Evolutionary conservation across 352 stramenopile genomes (phyloP).

Genomic region (Phytophthora quininea): DNA sequence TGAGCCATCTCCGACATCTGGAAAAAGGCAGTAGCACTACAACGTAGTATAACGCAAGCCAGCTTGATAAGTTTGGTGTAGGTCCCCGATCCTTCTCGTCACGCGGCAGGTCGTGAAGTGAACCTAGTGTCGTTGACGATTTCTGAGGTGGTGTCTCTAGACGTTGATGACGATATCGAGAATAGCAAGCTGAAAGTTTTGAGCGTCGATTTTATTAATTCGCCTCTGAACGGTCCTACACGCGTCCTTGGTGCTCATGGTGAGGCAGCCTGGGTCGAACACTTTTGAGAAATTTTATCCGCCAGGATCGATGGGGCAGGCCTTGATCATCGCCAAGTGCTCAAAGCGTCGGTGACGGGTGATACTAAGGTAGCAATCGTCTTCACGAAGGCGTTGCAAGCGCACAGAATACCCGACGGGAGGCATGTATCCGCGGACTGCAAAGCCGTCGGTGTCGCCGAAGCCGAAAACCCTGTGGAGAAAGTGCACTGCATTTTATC

Average conservation of each 20-base stretch:
- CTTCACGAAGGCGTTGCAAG: constrained; percentile 17
- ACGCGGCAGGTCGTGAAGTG: too few relatives aligned
- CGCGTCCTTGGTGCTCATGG: too few relatives aligned
- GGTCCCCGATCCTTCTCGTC: too few relatives aligned
- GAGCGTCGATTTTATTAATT: constrained; percentile 2
- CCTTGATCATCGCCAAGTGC: not conserved
- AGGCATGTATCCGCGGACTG: too few relatives aligned
- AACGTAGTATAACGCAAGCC: constrained; percentile 6
- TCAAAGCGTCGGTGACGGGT: not conserved
- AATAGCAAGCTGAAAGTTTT: too few relatives aligned
- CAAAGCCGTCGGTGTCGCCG: too few relatives aligned
- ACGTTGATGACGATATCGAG: too few relatives aligned
- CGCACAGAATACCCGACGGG: constrained; percentile 3
- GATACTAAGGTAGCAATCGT: constrained; percentile 22
- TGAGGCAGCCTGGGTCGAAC: constrained; percentile 14
- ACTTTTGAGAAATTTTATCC: constrained; percentile 14
- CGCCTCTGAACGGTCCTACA: constrained; percentile 1
- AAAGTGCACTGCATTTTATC: too few relatives aligned
- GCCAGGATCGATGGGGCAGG: constrained; percentile 5
- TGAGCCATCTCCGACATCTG: constrained; percentile 19
- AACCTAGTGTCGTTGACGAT: too few relatives aligned
- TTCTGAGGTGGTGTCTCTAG: too few relatives aligned
- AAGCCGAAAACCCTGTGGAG: too few relatives aligned
- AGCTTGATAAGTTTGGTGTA: not conserved
- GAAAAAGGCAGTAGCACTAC: constrained; percentile 20